These are phyloP conservation scores for Phytopythium boreale DNA, from an alignment of 352 stramenopile species.

Conservation along the genomic window DNA sequence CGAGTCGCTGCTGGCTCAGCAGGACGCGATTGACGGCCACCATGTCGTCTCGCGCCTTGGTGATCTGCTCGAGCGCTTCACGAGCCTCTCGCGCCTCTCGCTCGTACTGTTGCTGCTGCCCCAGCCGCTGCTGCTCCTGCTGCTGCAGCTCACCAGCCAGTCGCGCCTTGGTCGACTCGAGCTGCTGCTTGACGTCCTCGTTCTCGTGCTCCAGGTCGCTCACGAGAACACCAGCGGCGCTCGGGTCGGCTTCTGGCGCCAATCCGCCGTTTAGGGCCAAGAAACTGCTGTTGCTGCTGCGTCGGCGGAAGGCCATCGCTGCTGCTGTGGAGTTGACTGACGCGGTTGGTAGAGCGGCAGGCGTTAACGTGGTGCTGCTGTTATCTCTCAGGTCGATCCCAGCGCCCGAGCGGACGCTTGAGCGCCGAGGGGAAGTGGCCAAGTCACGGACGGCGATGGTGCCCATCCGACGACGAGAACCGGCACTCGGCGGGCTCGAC, in stretches of 20 bases:
- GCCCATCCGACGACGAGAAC: constrained; percentile 6
- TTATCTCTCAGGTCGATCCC: not conserved
- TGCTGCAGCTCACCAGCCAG: constrained; percentile 4
- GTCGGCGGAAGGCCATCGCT: constrained; percentile 9
- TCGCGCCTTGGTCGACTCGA: constrained; percentile 13
- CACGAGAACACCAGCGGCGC: constrained; percentile 11
- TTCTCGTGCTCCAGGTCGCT: constrained; percentile 28
- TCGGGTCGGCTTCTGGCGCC: constrained; percentile 7
- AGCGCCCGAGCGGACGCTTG: not conserved
- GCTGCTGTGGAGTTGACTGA: not conserved
- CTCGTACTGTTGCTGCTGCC: constrained; percentile 13
- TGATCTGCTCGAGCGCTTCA: constrained; percentile 16
- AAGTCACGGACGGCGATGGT: constrained; percentile 1
- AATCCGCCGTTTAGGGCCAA: constrained; percentile 6
- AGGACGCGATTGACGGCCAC: constrained; percentile 33
- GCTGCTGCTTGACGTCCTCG: constrained; percentile 28
- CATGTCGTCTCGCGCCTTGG: constrained; percentile 35
- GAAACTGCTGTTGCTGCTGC: constrained; percentile 12
- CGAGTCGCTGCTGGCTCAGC: constrained; percentile 21
- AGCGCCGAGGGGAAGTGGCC: not conserved
- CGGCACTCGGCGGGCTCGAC: not conserved
- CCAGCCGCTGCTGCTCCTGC: constrained; percentile 12
- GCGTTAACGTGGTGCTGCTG: not conserved
- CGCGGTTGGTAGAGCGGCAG: not conserved
- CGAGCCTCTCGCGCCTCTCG: constrained; percentile 14